These are phyloP conservation scores for Senna tora DNA, from an alignment of 306 rosid genomes.

Conservation along the genomic window DNA sequence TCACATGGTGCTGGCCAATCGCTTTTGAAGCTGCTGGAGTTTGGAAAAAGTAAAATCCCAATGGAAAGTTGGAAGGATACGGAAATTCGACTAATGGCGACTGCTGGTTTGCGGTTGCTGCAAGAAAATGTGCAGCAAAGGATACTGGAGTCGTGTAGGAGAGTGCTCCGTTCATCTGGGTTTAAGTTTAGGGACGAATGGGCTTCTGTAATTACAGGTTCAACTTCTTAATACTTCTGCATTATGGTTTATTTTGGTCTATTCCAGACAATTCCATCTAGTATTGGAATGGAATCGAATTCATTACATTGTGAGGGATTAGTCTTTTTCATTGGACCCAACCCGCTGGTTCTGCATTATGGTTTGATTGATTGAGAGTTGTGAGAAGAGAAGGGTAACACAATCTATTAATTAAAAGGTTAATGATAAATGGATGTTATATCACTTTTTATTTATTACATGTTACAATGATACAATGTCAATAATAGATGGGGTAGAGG, in stretches of 20 bases:
- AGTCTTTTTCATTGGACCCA: too few relatives aligned
- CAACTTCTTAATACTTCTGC: neutral
- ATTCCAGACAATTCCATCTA: too few relatives aligned
- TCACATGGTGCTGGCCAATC: constrained; percentile 67
- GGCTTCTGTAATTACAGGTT: constrained; percentile 92
- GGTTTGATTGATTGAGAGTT: too few relatives aligned
- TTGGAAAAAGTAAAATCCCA: constrained; percentile 68
- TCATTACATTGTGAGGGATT: too few relatives aligned
- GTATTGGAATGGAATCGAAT: too few relatives aligned
- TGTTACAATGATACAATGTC: too few relatives aligned
- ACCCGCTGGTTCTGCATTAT: neutral
- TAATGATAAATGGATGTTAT: too few relatives aligned
- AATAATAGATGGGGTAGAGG: too few relatives aligned
- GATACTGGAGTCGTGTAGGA: constrained; percentile 72
- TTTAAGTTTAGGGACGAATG: constrained; percentile 77
- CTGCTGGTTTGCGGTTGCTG: constrained; percentile 86
- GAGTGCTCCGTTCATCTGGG: constrained; percentile 58
- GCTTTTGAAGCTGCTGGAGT: constrained; percentile 64
- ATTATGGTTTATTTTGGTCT: neutral
- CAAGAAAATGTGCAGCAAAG: constrained; percentile 51
- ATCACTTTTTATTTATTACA: too few relatives aligned
- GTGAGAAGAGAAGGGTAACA: too few relatives aligned
- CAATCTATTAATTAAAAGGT: too few relatives aligned
- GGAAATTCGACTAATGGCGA: constrained; percentile 91
- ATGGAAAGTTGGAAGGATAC: constrained; percentile 67